These are phyloP conservation scores for Pseudogymnoascus sp. DNA, from an alignment of 2,329 filamentous ascomycete species.

Conservation along the genomic window DNA sequence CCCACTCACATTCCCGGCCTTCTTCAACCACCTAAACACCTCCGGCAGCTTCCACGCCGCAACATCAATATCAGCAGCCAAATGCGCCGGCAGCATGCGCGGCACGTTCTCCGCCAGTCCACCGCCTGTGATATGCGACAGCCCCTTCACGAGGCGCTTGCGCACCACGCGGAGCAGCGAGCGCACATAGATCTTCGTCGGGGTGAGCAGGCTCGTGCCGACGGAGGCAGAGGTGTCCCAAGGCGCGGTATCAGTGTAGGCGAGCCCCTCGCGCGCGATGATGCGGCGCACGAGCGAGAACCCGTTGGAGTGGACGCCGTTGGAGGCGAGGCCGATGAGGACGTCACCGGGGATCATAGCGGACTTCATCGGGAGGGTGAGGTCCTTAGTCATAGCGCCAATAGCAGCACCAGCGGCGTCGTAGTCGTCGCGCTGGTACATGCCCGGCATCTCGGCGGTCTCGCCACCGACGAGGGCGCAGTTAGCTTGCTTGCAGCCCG, in stretches of 20 bases:
- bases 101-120: conserved; percentile 91
- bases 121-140: conserved; percentile 94
- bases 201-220: conserved; percentile 73
- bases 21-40: conserved; percentile 82
- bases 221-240: conserved; percentile 60
- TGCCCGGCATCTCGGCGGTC: conserved; percentile 96
- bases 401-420: conserved; percentile 87
- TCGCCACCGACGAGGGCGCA: conserved; percentile 95
- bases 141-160: conserved; percentile 68
- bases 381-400: conserved; percentile 63
- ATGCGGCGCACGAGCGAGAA: conserved; percentile 95
- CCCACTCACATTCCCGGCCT: conserved; percentile 58
- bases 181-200: conserved; percentile 90
- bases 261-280: conserved; percentile 61
- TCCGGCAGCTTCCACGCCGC: conserved; percentile 64
- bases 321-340: conserved; percentile 75
- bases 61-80: conserved; percentile 76
- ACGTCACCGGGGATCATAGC: conserved; percentile 77
- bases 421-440: conserved; percentile 77
- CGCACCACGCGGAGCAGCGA: conserved; percentile 59
- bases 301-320: conserved; percentile 89
- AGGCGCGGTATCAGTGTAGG: conserved; percentile 64
- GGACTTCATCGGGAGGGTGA: conserved; percentile 65
- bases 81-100: conserved; percentile 72
- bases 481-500: conserved; percentile 73